phyloP scores from a whole-genome alignment of 1,284 basidiomycete genomes.

The Trametes versicolor region DNA sequence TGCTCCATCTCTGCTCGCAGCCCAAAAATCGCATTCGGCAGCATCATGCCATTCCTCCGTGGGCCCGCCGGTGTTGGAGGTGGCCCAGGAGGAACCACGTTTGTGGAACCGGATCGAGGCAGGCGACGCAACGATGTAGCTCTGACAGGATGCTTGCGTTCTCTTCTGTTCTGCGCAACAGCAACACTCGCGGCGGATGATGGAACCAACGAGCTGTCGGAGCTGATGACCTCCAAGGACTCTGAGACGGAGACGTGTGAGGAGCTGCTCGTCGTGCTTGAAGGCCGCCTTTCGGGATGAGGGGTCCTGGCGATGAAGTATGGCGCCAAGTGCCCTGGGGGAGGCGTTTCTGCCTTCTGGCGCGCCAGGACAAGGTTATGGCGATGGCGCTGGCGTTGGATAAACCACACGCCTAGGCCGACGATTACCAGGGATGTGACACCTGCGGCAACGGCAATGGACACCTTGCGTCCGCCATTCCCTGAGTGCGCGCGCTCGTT shows the following conservation, averaged over 20 bases:
- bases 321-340: not conserved
- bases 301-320: not conserved
- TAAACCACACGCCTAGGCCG: conserved; percentile 10
- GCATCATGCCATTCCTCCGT: not conserved
- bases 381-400: conserved; percentile 8
- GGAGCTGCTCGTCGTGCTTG: not conserved
- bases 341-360: not conserved
- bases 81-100: not conserved
- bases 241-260: not conserved
- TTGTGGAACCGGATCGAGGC: no score
- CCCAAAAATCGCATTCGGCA: conserved; percentile 30
- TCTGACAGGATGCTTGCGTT: not conserved
- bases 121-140: not conserved
- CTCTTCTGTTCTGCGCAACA: not conserved
- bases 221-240: not conserved
- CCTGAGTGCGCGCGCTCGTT: not conserved
- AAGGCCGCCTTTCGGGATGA: not conserved
- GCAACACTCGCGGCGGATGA: not conserved
- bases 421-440: conserved; percentile 15
- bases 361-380: not conserved
- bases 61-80: not conserved
- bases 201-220: not conserved
- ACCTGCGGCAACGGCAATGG: conserved; percentile 21
- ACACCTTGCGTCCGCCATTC: not conserved
- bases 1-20: conserved; percentile 42